Evolutionary conservation across 2,329 filamentous ascomycete species (phyloP).

Genomic region (Knufia fluminis): DNA sequence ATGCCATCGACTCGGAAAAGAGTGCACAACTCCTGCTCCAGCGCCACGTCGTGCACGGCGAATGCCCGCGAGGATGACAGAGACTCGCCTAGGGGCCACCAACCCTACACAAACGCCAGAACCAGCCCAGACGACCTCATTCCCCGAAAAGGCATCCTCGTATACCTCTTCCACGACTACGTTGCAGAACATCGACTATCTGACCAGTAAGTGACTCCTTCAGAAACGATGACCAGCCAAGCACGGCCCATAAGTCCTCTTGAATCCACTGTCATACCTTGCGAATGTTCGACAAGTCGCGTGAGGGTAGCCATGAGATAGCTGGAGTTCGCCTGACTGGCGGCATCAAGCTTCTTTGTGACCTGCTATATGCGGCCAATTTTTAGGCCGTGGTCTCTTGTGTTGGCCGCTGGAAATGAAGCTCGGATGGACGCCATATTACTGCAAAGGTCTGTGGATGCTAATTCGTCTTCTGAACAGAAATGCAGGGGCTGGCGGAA

Average conservation of each 20-base stretch:
- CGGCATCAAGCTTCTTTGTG: too few relatives aligned
- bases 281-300: too few relatives aligned
- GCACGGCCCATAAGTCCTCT: too few relatives aligned
- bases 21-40: constrained; percentile 14
- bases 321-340: too few relatives aligned
- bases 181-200: not conserved
- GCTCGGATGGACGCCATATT: not conserved
- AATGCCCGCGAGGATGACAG: not conserved
- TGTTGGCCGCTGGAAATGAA: too few relatives aligned
- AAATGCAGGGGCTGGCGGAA: not conserved
- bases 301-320: too few relatives aligned
- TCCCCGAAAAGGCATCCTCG: not conserved
- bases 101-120: constrained; percentile 10
- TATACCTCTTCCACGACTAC: not conserved
- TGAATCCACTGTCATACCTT: too few relatives aligned
- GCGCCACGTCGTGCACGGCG: constrained; percentile 9
- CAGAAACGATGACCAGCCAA: not conserved
- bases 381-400: too few relatives aligned
- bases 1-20: constrained; percentile 14
- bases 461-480: not conserved
- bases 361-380: too few relatives aligned
- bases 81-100: constrained; percentile 12
- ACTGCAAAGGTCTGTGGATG: not conserved
- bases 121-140: not conserved
- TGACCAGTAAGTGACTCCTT: not conserved